These are phyloP conservation scores for Candida schatavii DNA, from an alignment of 805 yeast species.

Conservation along the genomic window DNA sequence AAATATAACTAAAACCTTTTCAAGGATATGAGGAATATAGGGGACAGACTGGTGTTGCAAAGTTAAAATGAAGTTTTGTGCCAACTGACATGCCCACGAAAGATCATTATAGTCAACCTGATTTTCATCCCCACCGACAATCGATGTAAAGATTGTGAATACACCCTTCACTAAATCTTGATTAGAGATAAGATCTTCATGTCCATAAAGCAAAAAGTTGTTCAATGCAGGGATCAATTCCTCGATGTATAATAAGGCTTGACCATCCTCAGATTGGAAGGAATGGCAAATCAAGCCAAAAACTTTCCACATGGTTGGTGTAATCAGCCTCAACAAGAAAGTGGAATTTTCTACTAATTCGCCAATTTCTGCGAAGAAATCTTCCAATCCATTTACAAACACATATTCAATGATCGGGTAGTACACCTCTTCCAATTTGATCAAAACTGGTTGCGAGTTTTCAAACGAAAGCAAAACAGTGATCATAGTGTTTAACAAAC, in stretches of 20 bases:
- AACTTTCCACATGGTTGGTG: conserved; percentile 73
- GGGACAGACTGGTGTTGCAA: conserved; percentile 47
- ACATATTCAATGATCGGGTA: conserved; percentile 69
- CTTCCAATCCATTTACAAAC: conserved; percentile 61
- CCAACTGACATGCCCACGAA: conserved; percentile 56
- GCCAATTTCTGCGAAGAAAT: conserved; percentile 72
- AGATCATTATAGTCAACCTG: conserved; percentile 54
- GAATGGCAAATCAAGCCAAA: conserved; percentile 46
- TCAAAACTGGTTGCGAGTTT: conserved; percentile 66
- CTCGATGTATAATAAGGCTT: conserved; percentile 64
- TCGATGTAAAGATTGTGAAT: conserved; percentile 46
- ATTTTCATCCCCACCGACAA: conserved; percentile 45
- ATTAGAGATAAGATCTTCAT: conserved; percentile 33
- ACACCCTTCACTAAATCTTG: conserved; percentile 48
- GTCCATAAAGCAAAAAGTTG: conserved; percentile 60
- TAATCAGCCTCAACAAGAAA: conserved; percentile 35
- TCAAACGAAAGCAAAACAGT: conserved; percentile 83
- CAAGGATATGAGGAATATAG: conserved; percentile 46
- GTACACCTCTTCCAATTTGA: conserved; percentile 61
- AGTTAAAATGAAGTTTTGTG: conserved; percentile 60
- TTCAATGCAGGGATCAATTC: conserved; percentile 73
- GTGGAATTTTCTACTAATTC: conserved; percentile 59
- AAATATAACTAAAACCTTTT: conserved; percentile 41
- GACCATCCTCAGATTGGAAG: conserved; percentile 30
- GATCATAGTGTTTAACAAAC: conserved; percentile 76